A percentile compares a stretch with the other conserved stretches of the same genome.
phyloP scores from a whole-genome alignment of 768 basidiomycete genomes.

The Omphalotus guepiniiformis region DNA sequence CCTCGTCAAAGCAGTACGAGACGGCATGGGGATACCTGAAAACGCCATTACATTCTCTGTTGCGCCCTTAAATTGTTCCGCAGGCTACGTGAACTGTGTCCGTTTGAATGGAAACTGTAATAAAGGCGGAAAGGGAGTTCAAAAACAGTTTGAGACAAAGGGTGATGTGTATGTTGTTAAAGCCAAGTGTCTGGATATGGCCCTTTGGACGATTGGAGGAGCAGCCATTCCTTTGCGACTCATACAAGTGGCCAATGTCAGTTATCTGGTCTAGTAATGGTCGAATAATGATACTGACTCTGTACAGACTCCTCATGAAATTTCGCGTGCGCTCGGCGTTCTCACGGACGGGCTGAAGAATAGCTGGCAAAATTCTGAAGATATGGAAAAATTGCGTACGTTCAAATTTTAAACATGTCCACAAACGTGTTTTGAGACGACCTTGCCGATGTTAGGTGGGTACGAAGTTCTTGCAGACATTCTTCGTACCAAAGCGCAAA shows the following conservation, averaged over 20 bases:
- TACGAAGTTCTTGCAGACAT: constrained; percentile 83
- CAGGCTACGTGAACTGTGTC: constrained; percentile 9
- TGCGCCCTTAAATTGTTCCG: constrained; percentile 27
- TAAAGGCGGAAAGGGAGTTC: neutral
- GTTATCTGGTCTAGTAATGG: constrained; percentile 15
- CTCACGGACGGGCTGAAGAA: constrained; percentile 74
- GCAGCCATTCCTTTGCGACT: constrained; percentile 68
- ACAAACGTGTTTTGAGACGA: neutral
- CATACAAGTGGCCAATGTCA: constrained; percentile 71
- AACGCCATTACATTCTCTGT: constrained; percentile 35
- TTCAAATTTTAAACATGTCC: constrained; percentile 9
- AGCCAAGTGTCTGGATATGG: constrained; percentile 62
- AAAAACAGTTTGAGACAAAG: constrained; percentile 22
- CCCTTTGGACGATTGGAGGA: constrained; percentile 82
- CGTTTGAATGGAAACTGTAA: constrained; percentile 1
- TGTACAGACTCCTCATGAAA: constrained; percentile 65
- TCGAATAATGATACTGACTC: neutral
- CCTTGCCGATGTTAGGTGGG: constrained; percentile 48
- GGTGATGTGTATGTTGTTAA: constrained; percentile 63
- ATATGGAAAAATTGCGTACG: constrained; percentile 86
- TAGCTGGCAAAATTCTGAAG: constrained; percentile 92
- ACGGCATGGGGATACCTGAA: constrained; percentile 42
- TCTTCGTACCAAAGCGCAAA: constrained; percentile 61
- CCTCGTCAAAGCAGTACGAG: constrained; percentile 47
- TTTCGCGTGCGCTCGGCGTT: constrained; percentile 68